These are phyloP conservation scores for Porcisia deanei DNA, from an alignment of 208 protist genomes.

Conservation along the genomic window DNA sequence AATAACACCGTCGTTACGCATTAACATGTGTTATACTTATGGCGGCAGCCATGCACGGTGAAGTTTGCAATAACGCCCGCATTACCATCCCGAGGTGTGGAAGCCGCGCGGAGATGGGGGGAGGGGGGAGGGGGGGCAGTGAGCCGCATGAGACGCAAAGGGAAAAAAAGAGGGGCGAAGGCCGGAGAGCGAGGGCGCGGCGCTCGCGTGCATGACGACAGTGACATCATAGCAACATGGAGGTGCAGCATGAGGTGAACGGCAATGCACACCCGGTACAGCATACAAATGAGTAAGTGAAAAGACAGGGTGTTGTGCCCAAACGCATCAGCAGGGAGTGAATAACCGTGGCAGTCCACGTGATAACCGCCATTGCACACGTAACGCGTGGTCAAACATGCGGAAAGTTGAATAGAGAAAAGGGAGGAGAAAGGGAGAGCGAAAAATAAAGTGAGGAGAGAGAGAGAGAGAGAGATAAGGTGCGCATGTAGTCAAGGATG, in stretches of 20 bases:
- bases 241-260: neutral
- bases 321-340: neutral
- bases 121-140: neutral
- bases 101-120: too few relatives aligned
- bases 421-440: neutral
- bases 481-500: neutral
- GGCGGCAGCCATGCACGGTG: neutral
- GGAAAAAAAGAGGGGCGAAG: constrained; percentile 7
- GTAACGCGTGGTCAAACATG: neutral
- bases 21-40: neutral
- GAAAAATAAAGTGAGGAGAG: neutral
- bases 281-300: neutral
- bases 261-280: neutral
- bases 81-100: too few relatives aligned
- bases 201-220: neutral
- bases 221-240: neutral
- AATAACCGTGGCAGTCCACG: neutral
- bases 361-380: neutral
- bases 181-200: neutral
- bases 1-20: neutral
- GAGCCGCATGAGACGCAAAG: neutral
- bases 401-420: neutral
- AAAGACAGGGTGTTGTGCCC: neutral
- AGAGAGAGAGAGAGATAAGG: neutral
- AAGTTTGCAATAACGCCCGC: neutral